Evolutionary conservation across 1,284 basidiomycete genomes (phyloP).

Genomic region (Rhodotorula sp.): DNA sequence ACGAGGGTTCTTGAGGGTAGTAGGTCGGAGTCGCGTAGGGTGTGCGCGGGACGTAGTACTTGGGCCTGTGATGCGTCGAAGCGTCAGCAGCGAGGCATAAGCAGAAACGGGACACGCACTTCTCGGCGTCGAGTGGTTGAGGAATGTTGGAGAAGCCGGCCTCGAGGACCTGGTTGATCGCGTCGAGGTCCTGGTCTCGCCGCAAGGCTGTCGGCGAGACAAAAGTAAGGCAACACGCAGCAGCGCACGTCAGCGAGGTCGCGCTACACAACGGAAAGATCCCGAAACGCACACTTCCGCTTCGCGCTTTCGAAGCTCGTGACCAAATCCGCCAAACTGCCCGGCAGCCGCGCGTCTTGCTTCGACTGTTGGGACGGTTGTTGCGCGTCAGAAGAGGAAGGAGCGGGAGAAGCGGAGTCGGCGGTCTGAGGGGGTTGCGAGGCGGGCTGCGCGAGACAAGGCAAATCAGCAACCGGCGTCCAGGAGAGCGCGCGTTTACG

Average conservation of each 20-base stretch:
- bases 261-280: not conserved
- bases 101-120: conserved; percentile 57
- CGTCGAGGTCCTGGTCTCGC: conserved; percentile 74
- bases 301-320: conserved; percentile 93
- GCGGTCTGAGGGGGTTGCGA: not conserved
- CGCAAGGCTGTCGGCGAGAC: conserved; percentile 62
- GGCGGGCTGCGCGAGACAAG: not conserved
- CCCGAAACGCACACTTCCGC: conserved; percentile 70
- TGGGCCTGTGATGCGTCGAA: conserved; percentile 60
- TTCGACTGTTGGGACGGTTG: conserved; percentile 18
- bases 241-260: not conserved
- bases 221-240: not conserved
- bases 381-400: conserved; percentile 29
- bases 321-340: conserved; percentile 86
- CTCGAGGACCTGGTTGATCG: conserved; percentile 82
- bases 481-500: too few relatives aligned
- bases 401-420: conserved; percentile 4
- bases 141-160: conserved; percentile 83
- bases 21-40: conserved; percentile 88
- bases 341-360: conserved; percentile 55
- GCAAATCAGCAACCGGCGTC: not conserved
- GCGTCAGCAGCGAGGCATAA: not conserved
- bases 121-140: conserved; percentile 89
- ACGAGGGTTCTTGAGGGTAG: conserved; percentile 86
- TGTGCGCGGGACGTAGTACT: conserved; percentile 94